Evolutionary conservation across 495 filamentous ascomycete species (phyloP).

Genomic region (Bathelium albidoporum): DNA sequence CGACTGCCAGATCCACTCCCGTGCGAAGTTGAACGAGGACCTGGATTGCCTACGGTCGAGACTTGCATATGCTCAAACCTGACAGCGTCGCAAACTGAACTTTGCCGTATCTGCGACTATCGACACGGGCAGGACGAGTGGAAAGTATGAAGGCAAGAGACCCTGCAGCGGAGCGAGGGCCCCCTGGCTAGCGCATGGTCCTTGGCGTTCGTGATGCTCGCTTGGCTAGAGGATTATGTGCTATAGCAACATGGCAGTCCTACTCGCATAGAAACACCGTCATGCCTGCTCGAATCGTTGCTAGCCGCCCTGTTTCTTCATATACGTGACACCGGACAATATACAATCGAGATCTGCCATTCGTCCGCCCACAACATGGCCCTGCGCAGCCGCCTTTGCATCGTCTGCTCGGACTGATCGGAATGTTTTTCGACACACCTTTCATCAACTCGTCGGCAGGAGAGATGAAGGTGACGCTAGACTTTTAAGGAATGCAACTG

Average conservation of each 20-base stretch:
- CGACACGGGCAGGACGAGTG: no score
- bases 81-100: not conserved
- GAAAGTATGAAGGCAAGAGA: not conserved
- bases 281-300: not conserved
- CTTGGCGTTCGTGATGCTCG: not conserved
- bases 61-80: not conserved
- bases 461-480: not conserved
- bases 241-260: not conserved
- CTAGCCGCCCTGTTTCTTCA: not conserved
- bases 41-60: not conserved
- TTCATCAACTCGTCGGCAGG: not conserved
- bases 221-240: not conserved
- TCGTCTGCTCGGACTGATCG: not conserved
- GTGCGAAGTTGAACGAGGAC: not conserved
- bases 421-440: not conserved
- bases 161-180: not conserved
- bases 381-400: not conserved
- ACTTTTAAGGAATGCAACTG: not conserved
- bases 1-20: not conserved
- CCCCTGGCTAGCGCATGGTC: not conserved
- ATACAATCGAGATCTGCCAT: not conserved
- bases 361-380: not conserved
- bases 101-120: not conserved
- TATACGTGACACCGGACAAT: conserved; percentile 3
- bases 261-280: not conserved